Evolutionary conservation across 352 stramenopile genomes (phyloP).

Genomic region (Phytophthora crassamura): DNA sequence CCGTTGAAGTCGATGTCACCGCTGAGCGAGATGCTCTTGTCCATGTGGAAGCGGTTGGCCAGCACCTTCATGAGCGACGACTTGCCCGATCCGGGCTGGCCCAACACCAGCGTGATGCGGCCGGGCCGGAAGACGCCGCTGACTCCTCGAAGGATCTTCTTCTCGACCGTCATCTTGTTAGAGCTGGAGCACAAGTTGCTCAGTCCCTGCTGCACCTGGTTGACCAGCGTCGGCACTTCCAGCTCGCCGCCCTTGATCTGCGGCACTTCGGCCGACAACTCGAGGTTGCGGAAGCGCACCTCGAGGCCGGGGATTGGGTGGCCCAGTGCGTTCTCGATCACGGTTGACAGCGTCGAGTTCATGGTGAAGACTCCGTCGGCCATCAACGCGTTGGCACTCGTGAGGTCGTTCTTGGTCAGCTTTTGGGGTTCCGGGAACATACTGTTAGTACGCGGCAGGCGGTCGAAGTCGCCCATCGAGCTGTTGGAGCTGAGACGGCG

Average conservation of each 20-base stretch:
- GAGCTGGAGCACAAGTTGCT: constrained; percentile 17
- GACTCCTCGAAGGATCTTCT: constrained; percentile 57
- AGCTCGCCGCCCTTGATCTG: constrained; percentile 30
- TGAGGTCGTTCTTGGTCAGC: constrained; percentile 41
- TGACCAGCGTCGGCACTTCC: constrained; percentile 53
- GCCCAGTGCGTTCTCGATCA: constrained; percentile 54
- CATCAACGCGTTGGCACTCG: constrained; percentile 61
- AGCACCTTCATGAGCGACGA: constrained; percentile 57
- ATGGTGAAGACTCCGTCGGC: constrained; percentile 58
- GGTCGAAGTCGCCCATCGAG: constrained; percentile 18
- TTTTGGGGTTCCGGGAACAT: constrained; percentile 39
- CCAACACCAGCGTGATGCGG: constrained; percentile 61
- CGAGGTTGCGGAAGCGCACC: constrained; percentile 62
- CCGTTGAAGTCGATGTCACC: constrained; percentile 59
- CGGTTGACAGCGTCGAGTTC: constrained; percentile 54
- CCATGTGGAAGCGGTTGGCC: constrained; percentile 56
- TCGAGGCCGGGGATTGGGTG: constrained; percentile 59
- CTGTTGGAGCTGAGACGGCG: constrained; percentile 30
- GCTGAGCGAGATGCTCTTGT: constrained; percentile 46
- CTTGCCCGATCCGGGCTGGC: too few relatives aligned
- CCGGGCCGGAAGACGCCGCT: constrained; percentile 54
- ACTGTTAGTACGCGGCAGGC: constrained; percentile 28
- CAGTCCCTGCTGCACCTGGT: constrained; percentile 39
- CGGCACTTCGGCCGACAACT: constrained; percentile 42
- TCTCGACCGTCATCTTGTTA: constrained; percentile 39